A percentile compares a stretch with the other conserved stretches of the same genome.
Conservation (phyloP, 306 rosid genomes). For the Quercus mongolica region DNA sequence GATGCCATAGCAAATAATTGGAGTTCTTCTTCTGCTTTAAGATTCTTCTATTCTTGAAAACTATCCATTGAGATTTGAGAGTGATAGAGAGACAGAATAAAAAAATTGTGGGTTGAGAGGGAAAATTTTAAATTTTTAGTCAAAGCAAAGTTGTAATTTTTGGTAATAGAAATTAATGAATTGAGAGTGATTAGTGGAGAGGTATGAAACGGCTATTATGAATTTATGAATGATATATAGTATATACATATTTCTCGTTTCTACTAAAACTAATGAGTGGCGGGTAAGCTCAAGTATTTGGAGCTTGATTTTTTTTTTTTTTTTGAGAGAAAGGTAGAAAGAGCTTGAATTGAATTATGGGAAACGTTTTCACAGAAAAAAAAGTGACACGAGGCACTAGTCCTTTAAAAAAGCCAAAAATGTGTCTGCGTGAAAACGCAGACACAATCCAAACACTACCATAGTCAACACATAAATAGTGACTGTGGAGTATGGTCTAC, state of each 20-base stretch:
- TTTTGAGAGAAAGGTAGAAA: too few species aligned
- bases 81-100: neutral
- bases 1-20: slow-evolving; percentile 1
- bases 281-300: too few species aligned
- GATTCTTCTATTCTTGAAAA: neutral
- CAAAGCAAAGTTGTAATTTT: neutral
- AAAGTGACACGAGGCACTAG: too few species aligned
- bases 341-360: too few species aligned
- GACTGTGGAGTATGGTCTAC: too few species aligned
- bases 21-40: neutral
- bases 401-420: too few species aligned
- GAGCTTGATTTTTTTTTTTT: too few species aligned
- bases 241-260: neutral
- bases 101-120: neutral
- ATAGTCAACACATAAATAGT: too few species aligned
- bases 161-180: neutral
- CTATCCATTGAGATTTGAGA: neutral
- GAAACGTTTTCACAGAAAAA: too few species aligned
- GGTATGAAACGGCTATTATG: neutral
- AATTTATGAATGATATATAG: neutral
- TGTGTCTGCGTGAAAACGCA: too few species aligned
- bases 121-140: neutral
- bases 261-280: too few species aligned
- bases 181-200: neutral
- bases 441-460: too few species aligned